Evolutionary conservation across 1,284 basidiomycete species (phyloP).

Genomic region (Porogramme epimiltina): DNA sequence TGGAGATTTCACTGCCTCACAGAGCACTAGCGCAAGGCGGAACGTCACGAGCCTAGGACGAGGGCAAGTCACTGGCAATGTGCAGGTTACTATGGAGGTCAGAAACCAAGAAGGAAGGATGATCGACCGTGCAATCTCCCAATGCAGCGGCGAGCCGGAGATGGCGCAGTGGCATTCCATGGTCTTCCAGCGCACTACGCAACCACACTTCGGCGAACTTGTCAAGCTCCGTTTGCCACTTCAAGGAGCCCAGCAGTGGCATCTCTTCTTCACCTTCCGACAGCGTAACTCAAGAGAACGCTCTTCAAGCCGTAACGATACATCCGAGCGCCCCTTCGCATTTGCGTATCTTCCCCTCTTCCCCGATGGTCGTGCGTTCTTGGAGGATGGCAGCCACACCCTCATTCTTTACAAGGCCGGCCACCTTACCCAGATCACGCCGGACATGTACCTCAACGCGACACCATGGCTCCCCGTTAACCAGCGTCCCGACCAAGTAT

Average conservation of each 20-base stretch:
- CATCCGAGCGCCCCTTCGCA: constrained; percentile 80
- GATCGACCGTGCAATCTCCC: constrained; percentile 76
- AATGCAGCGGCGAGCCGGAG: constrained; percentile 84
- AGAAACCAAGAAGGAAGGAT: constrained; percentile 73
- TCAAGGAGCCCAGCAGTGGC: constrained; percentile 76
- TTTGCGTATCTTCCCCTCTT: constrained; percentile 93
- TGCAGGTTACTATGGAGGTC: constrained; percentile 93
- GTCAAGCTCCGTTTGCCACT: constrained; percentile 85
- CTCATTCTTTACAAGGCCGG: constrained; percentile 85
- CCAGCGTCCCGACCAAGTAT: constrained; percentile 59
- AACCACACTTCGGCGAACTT: constrained; percentile 92
- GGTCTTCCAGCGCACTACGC: constrained; percentile 84
- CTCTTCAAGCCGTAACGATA: constrained; percentile 41
- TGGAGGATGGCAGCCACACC: constrained; percentile 90
- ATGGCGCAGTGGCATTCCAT: constrained; percentile 87
- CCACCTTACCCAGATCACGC: constrained; percentile 58
- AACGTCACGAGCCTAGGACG: constrained; percentile 66
- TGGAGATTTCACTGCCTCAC: constrained; percentile 73
- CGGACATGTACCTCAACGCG: constrained; percentile 72
- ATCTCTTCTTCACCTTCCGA: constrained; percentile 93
- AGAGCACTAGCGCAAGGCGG: constrained; percentile 51
- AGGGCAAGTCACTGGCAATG: constrained; percentile 65
- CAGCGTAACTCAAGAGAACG: constrained; percentile 68
- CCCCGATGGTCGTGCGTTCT: constrained; percentile 75
- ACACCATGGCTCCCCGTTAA: constrained; percentile 59